Base-by-base conservation (phyloP, 345 rosid genomes). In the Acer saccharum region DNA sequence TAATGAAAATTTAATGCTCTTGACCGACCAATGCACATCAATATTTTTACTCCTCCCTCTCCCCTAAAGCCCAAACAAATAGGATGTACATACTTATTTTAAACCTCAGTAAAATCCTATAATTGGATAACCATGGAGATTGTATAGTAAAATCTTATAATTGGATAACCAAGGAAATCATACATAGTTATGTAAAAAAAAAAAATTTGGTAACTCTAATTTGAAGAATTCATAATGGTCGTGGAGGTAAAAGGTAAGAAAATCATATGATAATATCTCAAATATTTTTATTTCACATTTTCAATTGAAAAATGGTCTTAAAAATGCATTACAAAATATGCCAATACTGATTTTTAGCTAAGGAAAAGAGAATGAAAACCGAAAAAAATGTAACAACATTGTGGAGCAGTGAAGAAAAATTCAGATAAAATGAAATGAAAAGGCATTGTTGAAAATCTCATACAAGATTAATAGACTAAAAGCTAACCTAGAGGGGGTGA, bases 1-100 rank as follows among this genome's bases (percentile, higher is more conserved):
- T 78, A 29, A n/a, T 1, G 27, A 69, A 11, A 57, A 66, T 29
- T 23, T 50, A 65, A 81, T 58, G 25, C 62, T 61, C 68, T 8
- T 12, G 55, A 35, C 23, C 57, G 20, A 52, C 21, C 35, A 64
- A 65, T 64, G 13, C 1, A 41, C 18, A 25, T 66, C 44, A 29
- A 29, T 29, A 57, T 29, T 39, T 13, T 69, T 64, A 60, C 10
- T 16, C 27, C 67, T 55, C 25, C 14, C 32, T 54, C 60, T 63
- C 58, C 4, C 23, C 69, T 44, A 75, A 32, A 69, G 4, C 48
- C 68, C 21, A 20, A 7, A 17, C 10, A 13, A 8, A 8, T 7
- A 8, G 35, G 8, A 2, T 11, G 39, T 12, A 29, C 27, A 57
- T 8, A 41, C 13, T 11, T 39, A 39, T 14, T 83, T 84, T 27